Evolutionary conservation across 139 green algal genomes (phyloP).

Genomic region (Asterochloris erici): DNA sequence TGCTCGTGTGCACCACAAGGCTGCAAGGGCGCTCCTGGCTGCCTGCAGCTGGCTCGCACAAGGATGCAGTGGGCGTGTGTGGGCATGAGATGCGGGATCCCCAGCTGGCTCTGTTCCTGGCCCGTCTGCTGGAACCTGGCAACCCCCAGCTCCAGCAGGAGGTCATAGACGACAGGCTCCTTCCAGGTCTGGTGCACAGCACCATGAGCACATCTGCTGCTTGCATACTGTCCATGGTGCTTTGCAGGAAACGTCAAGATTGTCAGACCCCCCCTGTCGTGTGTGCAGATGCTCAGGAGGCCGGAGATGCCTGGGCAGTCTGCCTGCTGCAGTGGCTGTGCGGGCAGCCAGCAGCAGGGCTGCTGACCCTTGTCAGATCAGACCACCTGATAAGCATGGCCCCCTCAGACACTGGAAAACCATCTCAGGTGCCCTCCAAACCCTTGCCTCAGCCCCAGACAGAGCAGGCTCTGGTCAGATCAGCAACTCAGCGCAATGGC

Average conservation of each 20-base stretch:
- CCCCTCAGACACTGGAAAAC: too few relatives aligned
- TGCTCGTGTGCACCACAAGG: too few relatives aligned
- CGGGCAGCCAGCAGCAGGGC: conserved; percentile 16
- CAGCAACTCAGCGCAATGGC: too few relatives aligned
- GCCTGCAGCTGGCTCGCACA: conserved; percentile 24
- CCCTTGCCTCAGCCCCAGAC: too few relatives aligned
- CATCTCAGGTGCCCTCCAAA: too few relatives aligned
- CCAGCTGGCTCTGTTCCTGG: conserved; percentile 73
- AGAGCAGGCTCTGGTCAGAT: too few relatives aligned
- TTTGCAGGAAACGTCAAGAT: neutral
- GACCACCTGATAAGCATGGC: neutral
- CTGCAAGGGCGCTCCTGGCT: neutral
- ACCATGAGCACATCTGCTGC: neutral
- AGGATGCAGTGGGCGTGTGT: conserved; percentile 64
- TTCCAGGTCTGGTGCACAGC: conserved; percentile 16
- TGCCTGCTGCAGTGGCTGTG: conserved; percentile 26
- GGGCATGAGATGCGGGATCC: conserved; percentile 62
- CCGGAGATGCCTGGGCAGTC: conserved; percentile 6
- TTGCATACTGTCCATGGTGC: neutral
- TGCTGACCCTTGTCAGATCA: neutral
- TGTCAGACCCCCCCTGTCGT: neutral
- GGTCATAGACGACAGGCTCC: conserved; percentile 11
- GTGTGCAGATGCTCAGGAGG: conserved; percentile 18
- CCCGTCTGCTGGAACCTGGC: conserved; percentile 45
- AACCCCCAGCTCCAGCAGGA: neutral